Evolutionary conservation across 352 stramenopile genomes (phyloP).

Genomic region (Globisporangium cystogenes): DNA sequence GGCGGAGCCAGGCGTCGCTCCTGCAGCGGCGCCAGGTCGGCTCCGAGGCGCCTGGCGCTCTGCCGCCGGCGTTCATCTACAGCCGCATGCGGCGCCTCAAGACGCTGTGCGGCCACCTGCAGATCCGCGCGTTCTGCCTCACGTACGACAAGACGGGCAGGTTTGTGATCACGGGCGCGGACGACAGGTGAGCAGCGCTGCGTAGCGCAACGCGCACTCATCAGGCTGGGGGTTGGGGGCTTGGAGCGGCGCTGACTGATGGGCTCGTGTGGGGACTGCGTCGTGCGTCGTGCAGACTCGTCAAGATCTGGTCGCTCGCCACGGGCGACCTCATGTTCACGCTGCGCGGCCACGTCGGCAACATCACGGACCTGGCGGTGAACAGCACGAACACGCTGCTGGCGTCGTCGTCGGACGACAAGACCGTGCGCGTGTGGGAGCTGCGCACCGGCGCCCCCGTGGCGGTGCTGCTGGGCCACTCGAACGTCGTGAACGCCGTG

Average conservation of each 20-base stretch:
- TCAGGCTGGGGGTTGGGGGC: too few species aligned
- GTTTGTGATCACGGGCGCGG: conserved; percentile 96
- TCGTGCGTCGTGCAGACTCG: conserved; percentile 49
- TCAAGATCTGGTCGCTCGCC: conserved; percentile 95
- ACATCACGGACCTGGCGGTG: conserved; percentile 88
- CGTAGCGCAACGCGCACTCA: background rate
- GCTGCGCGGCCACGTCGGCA: conserved; percentile 79
- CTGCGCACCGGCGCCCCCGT: conserved; percentile 77
- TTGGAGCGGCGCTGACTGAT: too few species aligned
- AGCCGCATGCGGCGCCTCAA: conserved; percentile 76
- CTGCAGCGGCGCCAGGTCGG: conserved; percentile 47
- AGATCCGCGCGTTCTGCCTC: conserved; percentile 94
- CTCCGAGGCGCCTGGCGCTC: conserved; percentile 18
- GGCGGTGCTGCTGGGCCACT: conserved; percentile 81
- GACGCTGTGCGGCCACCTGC: conserved; percentile 90
- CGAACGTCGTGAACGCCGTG: conserved; percentile 81
- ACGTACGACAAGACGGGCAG: conserved; percentile 94
- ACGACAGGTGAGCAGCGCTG: conserved; percentile 74
- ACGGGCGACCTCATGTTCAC: conserved; percentile 82
- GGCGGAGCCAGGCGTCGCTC: conserved; percentile 52
- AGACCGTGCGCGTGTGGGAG: conserved; percentile 87
- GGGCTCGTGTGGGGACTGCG: too few species aligned
- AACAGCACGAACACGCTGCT: conserved; percentile 79
- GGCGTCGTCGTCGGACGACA: conserved; percentile 85
- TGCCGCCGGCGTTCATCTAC: conserved; percentile 65